A percentile compares a stretch with the other conserved stretches of the same genome.
Conservation (phyloP, 805 yeast species). For the Teunomyces kruisii region DNA sequence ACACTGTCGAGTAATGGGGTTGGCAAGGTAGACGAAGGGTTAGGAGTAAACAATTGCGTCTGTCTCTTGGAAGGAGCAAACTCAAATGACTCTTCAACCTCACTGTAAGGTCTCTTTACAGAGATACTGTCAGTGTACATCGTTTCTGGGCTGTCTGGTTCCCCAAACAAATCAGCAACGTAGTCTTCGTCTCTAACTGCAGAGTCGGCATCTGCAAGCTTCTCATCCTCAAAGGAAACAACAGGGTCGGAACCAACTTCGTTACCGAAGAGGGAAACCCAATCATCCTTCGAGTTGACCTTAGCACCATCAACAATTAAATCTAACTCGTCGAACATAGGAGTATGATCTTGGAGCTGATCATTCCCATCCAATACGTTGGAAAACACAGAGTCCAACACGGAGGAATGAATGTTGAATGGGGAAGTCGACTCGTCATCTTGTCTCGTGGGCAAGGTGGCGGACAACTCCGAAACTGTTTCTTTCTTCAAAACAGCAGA, state of each 20-base stretch:
- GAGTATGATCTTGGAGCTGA: conserved; percentile 43
- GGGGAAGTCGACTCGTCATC: conserved; percentile 36
- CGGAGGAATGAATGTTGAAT: conserved; percentile 51
- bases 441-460: conserved; percentile 6
- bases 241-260: conserved; percentile 5
- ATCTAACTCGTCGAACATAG: conserved; percentile 61
- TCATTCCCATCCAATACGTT: conserved; percentile 33
- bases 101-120: conserved; percentile 20
- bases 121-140: conserved; percentile 17
- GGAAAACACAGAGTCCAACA: conserved; percentile 52
- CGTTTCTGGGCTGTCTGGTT: conserved; percentile 1
- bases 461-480: conserved; percentile 5
- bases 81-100: conserved; percentile 27
- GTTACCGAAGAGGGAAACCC: conserved; percentile 60
- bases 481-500: conserved; percentile 9
- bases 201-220: conserved; percentile 7
- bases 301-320: conserved; percentile 40
- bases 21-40: conserved; percentile 29
- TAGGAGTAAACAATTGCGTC: conserved; percentile 29
- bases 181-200: conserved; percentile 7
- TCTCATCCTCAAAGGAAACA: conserved; percentile 7
- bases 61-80: conserved; percentile 13
- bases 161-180: conserved; percentile 6
- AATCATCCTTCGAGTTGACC: conserved; percentile 45
- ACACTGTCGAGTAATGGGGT: conserved; percentile 31